Percentiles rank a stretch among this genome's conserved stretches.
Evolutionary conservation across 2,329 filamentous ascomycete genomes (phyloP).

Genomic region (Coniochaeta pulveracea): DNA sequence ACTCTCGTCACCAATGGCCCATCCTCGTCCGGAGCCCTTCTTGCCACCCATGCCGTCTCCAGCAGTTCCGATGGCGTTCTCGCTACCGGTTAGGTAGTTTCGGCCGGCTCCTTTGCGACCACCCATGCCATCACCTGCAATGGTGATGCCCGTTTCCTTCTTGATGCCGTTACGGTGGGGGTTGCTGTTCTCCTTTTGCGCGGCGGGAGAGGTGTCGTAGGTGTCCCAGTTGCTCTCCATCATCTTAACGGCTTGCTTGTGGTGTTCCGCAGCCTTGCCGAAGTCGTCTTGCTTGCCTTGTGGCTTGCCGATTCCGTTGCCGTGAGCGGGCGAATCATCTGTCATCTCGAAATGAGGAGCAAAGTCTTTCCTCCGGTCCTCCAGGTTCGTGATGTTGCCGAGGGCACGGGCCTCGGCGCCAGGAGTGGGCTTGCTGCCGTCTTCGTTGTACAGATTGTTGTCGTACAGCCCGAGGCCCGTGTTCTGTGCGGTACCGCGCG

Average conservation of each 20-base stretch:
- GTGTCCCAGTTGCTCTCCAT: conserved; percentile 55
- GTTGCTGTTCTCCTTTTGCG: conserved; percentile 41
- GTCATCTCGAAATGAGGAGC: conserved; percentile 66
- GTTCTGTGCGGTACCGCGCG: conserved; percentile 49
- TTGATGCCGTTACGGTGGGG: conserved; percentile 9
- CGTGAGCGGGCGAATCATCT: conserved; percentile 49
- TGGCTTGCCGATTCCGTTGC: conserved; percentile 20
- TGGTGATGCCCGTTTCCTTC: conserved; percentile 33
- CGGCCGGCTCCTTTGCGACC: conserved; percentile 39
- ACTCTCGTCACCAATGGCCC: conserved; percentile 42
- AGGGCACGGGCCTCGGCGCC: conserved; percentile 34
- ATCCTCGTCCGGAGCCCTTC: conserved; percentile 41
- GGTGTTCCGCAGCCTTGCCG: conserved; percentile 41
- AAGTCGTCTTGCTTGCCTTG: conserved; percentile 18
- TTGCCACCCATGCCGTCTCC: conserved; percentile 46
- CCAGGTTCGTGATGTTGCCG: conserved; percentile 59
- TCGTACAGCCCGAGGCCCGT: conserved; percentile 64
- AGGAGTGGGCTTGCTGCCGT: conserved; percentile 27
- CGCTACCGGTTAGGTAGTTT: conserved; percentile 50
- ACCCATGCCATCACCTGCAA: conserved; percentile 57
- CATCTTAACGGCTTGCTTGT: conserved; percentile 60
- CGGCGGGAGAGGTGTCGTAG: conserved; percentile 36
- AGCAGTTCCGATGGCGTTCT: conserved; percentile 30
- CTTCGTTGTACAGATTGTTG: conserved; percentile 59
- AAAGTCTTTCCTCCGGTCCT: conserved; percentile 66